Evolutionary conservation across 352 stramenopile genomes (phyloP).

Genomic region (Phytopythium delawarense): DNA sequence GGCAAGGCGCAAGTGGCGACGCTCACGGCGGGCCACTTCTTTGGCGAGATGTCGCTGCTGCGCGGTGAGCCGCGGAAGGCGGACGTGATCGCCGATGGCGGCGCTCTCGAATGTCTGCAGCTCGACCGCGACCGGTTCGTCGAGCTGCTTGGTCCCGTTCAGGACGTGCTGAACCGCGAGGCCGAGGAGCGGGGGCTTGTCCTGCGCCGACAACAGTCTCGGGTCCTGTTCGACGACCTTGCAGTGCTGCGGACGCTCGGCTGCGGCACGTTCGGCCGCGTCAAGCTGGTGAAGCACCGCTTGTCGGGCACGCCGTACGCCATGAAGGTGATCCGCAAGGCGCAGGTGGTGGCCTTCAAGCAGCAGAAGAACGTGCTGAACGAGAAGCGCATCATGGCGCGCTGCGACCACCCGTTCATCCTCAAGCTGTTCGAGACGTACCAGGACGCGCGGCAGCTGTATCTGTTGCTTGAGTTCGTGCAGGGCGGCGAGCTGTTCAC

Average conservation of each 20-base stretch:
- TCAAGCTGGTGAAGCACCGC: slow-evolving; percentile 90
- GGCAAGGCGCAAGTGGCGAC: slow-evolving; percentile 47
- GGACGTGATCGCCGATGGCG: slow-evolving; percentile 59
- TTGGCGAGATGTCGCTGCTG: slow-evolving; percentile 71
- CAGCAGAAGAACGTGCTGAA: slow-evolving; percentile 96
- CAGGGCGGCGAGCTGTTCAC: slow-evolving; percentile 94
- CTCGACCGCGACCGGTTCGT: slow-evolving; percentile 87
- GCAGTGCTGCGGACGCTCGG: slow-evolving; percentile 86
- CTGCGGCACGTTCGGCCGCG: slow-evolving; percentile 93
- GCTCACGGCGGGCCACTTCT: slow-evolving; percentile 54
- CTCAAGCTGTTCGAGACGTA: slow-evolving; percentile 94
- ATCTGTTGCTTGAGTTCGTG: slow-evolving; percentile 94
- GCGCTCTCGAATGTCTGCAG: slow-evolving; percentile 82
- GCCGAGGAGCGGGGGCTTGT: slow-evolving; percentile 44
- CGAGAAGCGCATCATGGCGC: slow-evolving; percentile 96
- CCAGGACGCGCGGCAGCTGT: slow-evolving; percentile 91
- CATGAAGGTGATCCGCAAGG: slow-evolving; percentile 94
- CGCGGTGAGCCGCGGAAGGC: slow-evolving; percentile 53
- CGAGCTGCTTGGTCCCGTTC: slow-evolving; percentile 73
- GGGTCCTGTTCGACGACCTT: slow-evolving; percentile 74
- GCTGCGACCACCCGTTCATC: slow-evolving; percentile 96
- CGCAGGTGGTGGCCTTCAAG: slow-evolving; percentile 93
- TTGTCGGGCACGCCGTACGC: slow-evolving; percentile 79
- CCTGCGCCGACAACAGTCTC: slow-evolving; percentile 23
- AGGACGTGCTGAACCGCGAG: slow-evolving; percentile 66